Base-by-base conservation (phyloP, 2,329 filamentous ascomycete genomes). In the Stachybotrys elegans region DNA sequence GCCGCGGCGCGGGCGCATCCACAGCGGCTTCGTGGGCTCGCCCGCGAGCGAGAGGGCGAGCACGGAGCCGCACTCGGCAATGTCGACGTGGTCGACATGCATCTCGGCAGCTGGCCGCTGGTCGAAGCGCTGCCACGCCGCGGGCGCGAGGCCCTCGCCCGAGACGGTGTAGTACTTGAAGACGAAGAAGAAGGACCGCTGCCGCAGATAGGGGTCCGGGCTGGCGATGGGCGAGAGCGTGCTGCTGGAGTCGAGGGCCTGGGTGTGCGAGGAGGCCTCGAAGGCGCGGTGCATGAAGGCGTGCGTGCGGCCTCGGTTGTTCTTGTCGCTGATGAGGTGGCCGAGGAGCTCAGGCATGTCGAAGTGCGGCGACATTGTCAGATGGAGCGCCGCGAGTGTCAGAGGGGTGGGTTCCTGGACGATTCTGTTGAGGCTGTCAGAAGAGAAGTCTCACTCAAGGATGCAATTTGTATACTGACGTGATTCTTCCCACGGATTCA, bases 121-220 rank as follows among this genome's bases (percentile, higher is more conserved):
- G 50, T 82, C 78, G 29, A 73, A 72, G 17, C 68, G 63, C 54
- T 84, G 81, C 79, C 79, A 84, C 6, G 75, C 67, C 53, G 79
- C 76, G 0, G 81, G 79, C 23, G 70, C 66, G 32, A 79, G 71
- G 4, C 71, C 72, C 5, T 76, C 68, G 2, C 72, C 75, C 12
- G 83, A 71, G 6, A 82, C 68, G 5, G 79, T 83, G 54, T 81
- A 83, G 56, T 83, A 84, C 51, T 83, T 81, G 57, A 84, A 82
- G 34, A 71, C 76, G 56, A 84, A 83, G 50, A 81, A 73, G 57
- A 83, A 81, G 7, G 73, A 76, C 6, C 74, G 67, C 51, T 78
- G 78, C 12, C 71, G 72, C 7, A 74, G 62, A 5, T 62, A 54
- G 31, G 51, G 22, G 38, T 40, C 65, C 29, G 37, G 4, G 34